Base-by-base conservation (phyloP, 805 yeast genomes). In the Yamadazyma endophytica region DNA sequence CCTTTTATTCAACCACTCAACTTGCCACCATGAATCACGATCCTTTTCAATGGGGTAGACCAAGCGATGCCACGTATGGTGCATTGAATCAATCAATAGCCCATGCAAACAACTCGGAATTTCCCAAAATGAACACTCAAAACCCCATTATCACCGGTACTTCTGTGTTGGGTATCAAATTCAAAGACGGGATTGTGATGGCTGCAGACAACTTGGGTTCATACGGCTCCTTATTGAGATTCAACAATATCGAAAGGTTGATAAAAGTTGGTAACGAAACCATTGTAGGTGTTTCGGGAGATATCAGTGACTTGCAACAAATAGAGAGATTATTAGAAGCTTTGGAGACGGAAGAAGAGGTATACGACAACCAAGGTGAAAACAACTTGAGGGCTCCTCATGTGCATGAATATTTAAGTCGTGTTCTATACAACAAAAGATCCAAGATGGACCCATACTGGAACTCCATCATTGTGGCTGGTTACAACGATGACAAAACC, bases 141-240 rank as follows among this genome's bases (percentile, higher is more conserved):
- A 87, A 80, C 53, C 99, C 99, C 28, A 82, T 85, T 44, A 86
- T 92, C 38, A 92, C 99, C 9, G 97, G 98, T 53, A 86, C 97
- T 1, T 87, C 96, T 21, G 98, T 92, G 14, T 71, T 92, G 46
- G 94, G 92, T 6, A 73, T 90, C 60, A 92, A 89, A 62, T 92
- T 80, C 67, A 69, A 84, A 41, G 83, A 82, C 45, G 99, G 99
- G 23, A 80, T 92, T 27, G 76, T 92, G 22, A 70, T 92, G 60
- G 97, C 99, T 2, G 97, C 98, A 4, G 99, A 92, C 56, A 85
- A 85, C 49, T 63, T 90, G 59, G 96, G 72, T 9, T 82, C 97
- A 0, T 92, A 90, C 55, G 99, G 99, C 0, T 87, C 97, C 2
- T 68, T 92, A 42, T 78, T 94, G 40, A 75, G 96, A 48, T 84